Percentiles rank a stretch among this genome's conserved stretches.
Evolutionary conservation across 2,329 filamentous ascomycete species (phyloP).

Genomic region (Fusarium sp.): DNA sequence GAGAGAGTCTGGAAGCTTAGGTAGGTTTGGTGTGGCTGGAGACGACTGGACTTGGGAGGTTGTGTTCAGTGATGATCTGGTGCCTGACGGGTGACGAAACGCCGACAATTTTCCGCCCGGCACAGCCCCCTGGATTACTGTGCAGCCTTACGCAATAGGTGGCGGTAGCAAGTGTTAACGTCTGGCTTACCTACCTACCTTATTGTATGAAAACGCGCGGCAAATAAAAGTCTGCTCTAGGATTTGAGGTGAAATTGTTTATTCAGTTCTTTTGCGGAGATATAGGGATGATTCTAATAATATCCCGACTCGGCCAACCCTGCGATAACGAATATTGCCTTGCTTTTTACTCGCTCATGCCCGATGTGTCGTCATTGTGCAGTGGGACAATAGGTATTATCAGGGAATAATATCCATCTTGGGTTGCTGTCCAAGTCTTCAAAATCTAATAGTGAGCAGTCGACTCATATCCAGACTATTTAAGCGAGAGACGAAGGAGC

Average conservation of each 20-base stretch:
- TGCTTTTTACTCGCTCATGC: constrained; percentile 15
- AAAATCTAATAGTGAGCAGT: constrained; percentile 24
- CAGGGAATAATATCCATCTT: constrained; percentile 17
- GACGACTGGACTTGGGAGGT: constrained; percentile 23
- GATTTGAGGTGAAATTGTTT: background rate
- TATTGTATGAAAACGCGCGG: constrained; percentile 22
- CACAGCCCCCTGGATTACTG: constrained; percentile 44
- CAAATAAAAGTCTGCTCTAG: constrained; percentile 15
- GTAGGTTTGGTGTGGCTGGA: constrained; percentile 42
- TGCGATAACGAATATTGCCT: constrained; percentile 9
- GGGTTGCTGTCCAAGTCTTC: constrained; percentile 4
- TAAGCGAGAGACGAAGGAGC: background rate
- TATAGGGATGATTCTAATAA: background rate
- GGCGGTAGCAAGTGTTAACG: constrained; percentile 22
- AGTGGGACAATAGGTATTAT: constrained; percentile 19
- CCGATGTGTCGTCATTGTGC: constrained; percentile 41
- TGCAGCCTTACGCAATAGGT: constrained; percentile 38
- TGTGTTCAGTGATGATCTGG: constrained; percentile 42
- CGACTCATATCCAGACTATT: constrained; percentile 11
- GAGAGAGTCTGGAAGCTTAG: constrained; percentile 33
- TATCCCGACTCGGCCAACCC: background rate
- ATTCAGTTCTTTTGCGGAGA: background rate
- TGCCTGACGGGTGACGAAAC: constrained; percentile 47
- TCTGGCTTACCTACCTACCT: background rate
- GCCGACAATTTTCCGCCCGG: constrained; percentile 48